Evolutionary conservation across 495 filamentous ascomycete genomes (phyloP).

Genomic region (Emericellopsis terricola): DNA sequence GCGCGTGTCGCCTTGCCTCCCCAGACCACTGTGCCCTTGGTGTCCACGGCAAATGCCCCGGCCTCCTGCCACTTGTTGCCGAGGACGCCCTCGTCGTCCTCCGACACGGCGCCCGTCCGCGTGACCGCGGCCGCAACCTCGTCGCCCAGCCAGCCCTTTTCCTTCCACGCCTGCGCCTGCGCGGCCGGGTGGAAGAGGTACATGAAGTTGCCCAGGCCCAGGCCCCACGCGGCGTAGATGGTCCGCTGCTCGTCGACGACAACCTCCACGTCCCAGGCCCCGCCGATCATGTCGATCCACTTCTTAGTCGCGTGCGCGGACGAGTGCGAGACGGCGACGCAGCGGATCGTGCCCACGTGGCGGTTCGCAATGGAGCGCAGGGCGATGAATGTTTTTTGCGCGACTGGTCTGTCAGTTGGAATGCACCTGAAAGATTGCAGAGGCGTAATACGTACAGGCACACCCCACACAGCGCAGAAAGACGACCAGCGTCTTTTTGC

Average conservation of each 20-base stretch:
- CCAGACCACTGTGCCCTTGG: slow-evolving; percentile 32
- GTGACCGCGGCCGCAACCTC: slow-evolving; percentile 18
- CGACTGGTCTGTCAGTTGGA: slow-evolving; percentile 15
- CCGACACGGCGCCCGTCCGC: slow-evolving; percentile 8
- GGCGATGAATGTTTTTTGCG: slow-evolving; percentile 35
- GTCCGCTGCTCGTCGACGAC: slow-evolving; percentile 33
- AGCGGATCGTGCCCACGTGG: slow-evolving; percentile 21
- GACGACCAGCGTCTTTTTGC: slow-evolving; percentile 21
- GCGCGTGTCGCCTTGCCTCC: slow-evolving; percentile 23
- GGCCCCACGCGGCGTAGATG: slow-evolving; percentile 32
- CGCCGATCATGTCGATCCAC: slow-evolving; percentile 31
- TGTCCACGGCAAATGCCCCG: slow-evolving; percentile 37
- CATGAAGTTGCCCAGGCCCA: slow-evolving; percentile 24
- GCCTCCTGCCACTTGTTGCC: slow-evolving; percentile 44
- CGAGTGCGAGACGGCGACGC: slow-evolving; percentile 36
- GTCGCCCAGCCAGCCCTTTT: slow-evolving; percentile 24
- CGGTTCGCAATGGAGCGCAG: slow-evolving; percentile 25
- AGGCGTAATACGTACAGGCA: slow-evolving; percentile 30
- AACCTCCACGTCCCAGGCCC: slow-evolving; percentile 24
- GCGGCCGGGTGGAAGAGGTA: slow-evolving; percentile 30
- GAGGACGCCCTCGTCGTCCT: slow-evolving; percentile 23
- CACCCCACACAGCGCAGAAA: slow-evolving; percentile 40
- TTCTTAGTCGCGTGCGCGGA: slow-evolving; percentile 24
- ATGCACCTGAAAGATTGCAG: not conserved
- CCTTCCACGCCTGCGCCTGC: slow-evolving; percentile 21